phyloP scores from a whole-genome alignment of 768 basidiomycete genomes.

The Xanthoconium purpureum region DNA sequence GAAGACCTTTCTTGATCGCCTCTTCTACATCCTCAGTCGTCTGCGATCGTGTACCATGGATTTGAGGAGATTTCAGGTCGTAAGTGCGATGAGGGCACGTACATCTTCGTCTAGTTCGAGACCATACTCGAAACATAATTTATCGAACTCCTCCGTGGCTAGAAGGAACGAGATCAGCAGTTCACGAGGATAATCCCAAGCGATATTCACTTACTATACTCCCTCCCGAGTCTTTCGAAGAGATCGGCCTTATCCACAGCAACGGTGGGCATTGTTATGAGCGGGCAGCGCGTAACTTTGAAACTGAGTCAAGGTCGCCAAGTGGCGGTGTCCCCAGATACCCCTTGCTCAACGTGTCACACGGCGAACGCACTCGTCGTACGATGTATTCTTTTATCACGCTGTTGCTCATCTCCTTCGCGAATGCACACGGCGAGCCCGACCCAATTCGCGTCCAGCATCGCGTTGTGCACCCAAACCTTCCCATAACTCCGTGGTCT shows the following conservation, averaged over 20 bases:
- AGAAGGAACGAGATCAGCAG: constrained; percentile 16
- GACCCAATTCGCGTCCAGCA: constrained; percentile 22
- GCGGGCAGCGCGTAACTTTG: background rate
- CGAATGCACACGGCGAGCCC: constrained; percentile 11
- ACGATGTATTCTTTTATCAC: constrained; percentile 11
- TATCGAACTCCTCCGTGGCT: constrained; percentile 95
- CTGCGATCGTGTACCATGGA: constrained; percentile 39
- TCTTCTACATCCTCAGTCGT: constrained; percentile 87
- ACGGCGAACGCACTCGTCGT: constrained; percentile 3
- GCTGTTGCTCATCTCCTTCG: constrained; percentile 13
- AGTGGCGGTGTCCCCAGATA: constrained; percentile 17
- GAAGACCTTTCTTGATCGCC: constrained; percentile 77
- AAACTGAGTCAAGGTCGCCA: background rate
- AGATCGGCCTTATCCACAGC: constrained; percentile 95
- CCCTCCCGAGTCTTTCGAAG: constrained; percentile 77
- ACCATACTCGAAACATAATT: constrained; percentile 95
- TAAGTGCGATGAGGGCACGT: constrained; percentile 28
- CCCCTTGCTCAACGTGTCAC: constrained; percentile 5
- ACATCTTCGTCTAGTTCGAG: constrained; percentile 98
- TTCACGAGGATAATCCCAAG: constrained; percentile 2
- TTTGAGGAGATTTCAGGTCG: background rate
- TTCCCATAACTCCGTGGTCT: constrained; percentile 24
- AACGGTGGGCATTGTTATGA: constrained; percentile 79
- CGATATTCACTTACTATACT: constrained; percentile 60
- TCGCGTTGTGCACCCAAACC: constrained; percentile 33